Percentiles rank a stretch among this genome's conserved stretches.
Conservation (phyloP, 345 rosid genomes). For the Brassica juncea region DNA sequence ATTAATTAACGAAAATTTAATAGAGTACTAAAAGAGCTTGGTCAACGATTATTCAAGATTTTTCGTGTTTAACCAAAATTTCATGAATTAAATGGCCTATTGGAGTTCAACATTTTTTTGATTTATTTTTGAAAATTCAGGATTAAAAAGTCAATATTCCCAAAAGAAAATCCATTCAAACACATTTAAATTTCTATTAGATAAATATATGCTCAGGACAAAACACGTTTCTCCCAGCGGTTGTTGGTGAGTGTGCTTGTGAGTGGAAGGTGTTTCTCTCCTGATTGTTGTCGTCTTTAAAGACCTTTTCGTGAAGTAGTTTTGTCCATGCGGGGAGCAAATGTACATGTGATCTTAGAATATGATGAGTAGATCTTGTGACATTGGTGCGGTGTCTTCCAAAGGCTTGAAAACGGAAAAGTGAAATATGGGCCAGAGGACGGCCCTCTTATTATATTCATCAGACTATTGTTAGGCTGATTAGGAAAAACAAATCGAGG, state of each 20-base stretch:
- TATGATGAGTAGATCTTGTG: background rate
- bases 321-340: background rate
- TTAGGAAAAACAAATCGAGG: background rate
- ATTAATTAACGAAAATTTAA: too few species aligned
- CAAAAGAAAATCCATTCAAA: background rate
- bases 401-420: background rate
- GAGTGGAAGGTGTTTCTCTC: background rate
- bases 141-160: background rate
- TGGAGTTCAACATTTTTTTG: too few species aligned
- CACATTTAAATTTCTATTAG: background rate
- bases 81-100: too few species aligned
- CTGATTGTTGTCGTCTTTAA: background rate
- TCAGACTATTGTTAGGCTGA: background rate
- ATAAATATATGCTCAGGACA: background rate
- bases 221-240: slow-evolving; percentile 2
- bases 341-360: background rate
- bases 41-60: background rate
- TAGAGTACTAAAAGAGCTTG: background rate
- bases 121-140: too few species aligned
- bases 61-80: background rate
- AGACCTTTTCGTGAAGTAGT: background rate
- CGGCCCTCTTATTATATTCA: background rate
- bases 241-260: background rate
- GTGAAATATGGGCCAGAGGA: background rate
- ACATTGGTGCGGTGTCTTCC: background rate